Evolutionary conservation across 2,329 filamentous ascomycete species (phyloP).

Genomic region (Simplicillium sp.): DNA sequence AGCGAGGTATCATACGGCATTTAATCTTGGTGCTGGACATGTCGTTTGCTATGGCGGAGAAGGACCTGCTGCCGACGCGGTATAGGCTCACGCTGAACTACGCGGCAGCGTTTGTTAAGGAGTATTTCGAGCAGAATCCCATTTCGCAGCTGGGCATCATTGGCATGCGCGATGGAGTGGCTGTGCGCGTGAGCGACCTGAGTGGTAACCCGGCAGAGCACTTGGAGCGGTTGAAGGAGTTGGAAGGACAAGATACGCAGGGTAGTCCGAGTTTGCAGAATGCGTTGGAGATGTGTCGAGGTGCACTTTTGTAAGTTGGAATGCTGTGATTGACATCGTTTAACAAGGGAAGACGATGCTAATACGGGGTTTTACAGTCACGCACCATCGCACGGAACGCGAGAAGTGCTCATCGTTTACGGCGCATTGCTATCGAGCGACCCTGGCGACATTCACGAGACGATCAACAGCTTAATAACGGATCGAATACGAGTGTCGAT

Average conservation of each 20-base stretch:
- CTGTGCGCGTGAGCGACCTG: constrained; percentile 77
- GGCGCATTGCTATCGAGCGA: constrained; percentile 86
- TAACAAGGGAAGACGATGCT: constrained; percentile 3
- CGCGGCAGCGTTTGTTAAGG: constrained; percentile 77
- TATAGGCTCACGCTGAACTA: constrained; percentile 76
- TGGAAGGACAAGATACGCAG: constrained; percentile 58
- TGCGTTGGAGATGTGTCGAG: constrained; percentile 88
- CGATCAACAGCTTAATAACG: constrained; percentile 65
- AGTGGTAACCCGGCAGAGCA: constrained; percentile 87
- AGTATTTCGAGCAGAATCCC: constrained; percentile 97
- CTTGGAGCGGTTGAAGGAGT: constrained; percentile 61
- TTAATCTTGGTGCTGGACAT: constrained; percentile 85
- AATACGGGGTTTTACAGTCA: constrained; percentile 43
- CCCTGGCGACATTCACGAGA: constrained; percentile 90
- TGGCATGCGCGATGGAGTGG: constrained; percentile 87
- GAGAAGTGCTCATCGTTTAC: constrained; percentile 86
- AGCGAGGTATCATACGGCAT: constrained; percentile 96
- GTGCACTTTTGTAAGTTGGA: constrained; percentile 63
- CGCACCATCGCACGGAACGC: constrained; percentile 83
- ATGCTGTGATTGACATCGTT: background rate
- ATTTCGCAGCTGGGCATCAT: constrained; percentile 92
- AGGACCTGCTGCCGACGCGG: constrained; percentile 83
- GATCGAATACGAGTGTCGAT: constrained; percentile 84
- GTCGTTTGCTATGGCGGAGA: constrained; percentile 88
- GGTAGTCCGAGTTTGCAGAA: constrained; percentile 83